Percentiles rank a stretch among this genome's conserved stretches.
Evolutionary conservation across 805 yeast genomes (phyloP).

Genomic region (Candida qinlingensis): DNA sequence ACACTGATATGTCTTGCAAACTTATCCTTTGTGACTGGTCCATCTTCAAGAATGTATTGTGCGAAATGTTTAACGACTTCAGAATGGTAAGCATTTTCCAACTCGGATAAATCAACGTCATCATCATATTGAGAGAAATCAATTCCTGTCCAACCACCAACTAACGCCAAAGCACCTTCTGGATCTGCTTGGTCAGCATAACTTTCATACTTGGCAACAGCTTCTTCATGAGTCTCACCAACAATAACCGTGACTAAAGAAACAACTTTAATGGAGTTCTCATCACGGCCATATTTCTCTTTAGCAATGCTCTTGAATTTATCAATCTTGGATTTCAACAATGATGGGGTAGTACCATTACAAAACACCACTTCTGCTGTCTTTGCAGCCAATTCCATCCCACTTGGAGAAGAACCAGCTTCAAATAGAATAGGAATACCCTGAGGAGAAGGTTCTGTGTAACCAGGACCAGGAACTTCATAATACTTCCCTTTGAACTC

Average conservation of each 20-base stretch:
- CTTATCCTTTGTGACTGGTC: slow-evolving; percentile 27
- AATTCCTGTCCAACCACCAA: slow-evolving; percentile 42
- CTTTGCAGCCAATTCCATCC: slow-evolving; percentile 37
- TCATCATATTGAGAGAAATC: slow-evolving; percentile 33
- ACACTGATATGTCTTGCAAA: slow-evolving; percentile 23
- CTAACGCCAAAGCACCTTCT: slow-evolving; percentile 41
- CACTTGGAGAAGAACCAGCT: slow-evolving; percentile 39
- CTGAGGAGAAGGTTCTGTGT: slow-evolving; percentile 39
- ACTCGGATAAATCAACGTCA: slow-evolving; percentile 32
- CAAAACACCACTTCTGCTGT: slow-evolving; percentile 39
- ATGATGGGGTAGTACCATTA: slow-evolving; percentile 31
- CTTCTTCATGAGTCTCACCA: slow-evolving; percentile 38
- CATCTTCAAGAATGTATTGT: slow-evolving; percentile 6
- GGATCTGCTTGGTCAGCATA: slow-evolving; percentile 29
- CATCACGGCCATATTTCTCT: slow-evolving; percentile 31
- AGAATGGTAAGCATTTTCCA: slow-evolving; percentile 27
- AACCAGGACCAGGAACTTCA: slow-evolving; percentile 36
- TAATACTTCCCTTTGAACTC: slow-evolving; percentile 35
- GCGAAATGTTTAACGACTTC: slow-evolving; percentile 25
- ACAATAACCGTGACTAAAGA: slow-evolving; percentile 33
- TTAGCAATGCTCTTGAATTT: slow-evolving; percentile 29
- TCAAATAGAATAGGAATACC: slow-evolving; percentile 39
- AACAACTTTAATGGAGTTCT: slow-evolving; percentile 33
- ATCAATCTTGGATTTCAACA: slow-evolving; percentile 26
- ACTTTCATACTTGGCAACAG: slow-evolving; percentile 31